Evolutionary conservation across 2,329 filamentous ascomycete species (phyloP).

Genomic region (Xylariaceae sp.): DNA sequence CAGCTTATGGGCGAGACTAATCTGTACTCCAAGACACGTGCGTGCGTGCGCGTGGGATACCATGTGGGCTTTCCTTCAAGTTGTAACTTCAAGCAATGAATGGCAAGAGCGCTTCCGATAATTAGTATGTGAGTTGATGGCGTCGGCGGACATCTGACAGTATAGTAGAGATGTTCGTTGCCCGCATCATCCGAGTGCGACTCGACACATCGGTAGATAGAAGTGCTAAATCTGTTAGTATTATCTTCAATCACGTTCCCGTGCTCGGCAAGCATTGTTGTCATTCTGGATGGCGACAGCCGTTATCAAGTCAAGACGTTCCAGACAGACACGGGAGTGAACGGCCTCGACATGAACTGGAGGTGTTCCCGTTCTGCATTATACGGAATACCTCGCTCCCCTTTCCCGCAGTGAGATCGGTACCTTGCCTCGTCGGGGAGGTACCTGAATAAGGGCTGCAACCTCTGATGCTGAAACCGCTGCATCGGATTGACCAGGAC

Average conservation of each 20-base stretch:
- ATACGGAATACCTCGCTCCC: slow-evolving; percentile 1
- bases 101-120: too few relatives aligned
- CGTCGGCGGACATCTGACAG: too few relatives aligned
- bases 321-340: background rate
- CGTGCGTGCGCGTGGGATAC: background rate
- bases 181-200: too few relatives aligned
- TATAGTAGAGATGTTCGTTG: too few relatives aligned
- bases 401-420: slow-evolving; percentile 7
- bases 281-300: background rate
- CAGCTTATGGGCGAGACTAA: background rate
- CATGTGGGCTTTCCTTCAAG: too few relatives aligned
- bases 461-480: background rate
- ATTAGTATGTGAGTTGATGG: too few relatives aligned
- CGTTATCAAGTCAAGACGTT: background rate
- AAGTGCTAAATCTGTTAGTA: too few relatives aligned
- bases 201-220: too few relatives aligned
- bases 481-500: background rate
- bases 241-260: too few relatives aligned
- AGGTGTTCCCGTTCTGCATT: background rate
- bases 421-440: slow-evolving; percentile 10
- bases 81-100: too few relatives aligned
- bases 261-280: too few relatives aligned
- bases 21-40: background rate
- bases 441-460: background rate
- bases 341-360: too few relatives aligned